Evolutionary conservation across 805 yeast genomes (phyloP).

Genomic region (Kodamaea sagamina): DNA sequence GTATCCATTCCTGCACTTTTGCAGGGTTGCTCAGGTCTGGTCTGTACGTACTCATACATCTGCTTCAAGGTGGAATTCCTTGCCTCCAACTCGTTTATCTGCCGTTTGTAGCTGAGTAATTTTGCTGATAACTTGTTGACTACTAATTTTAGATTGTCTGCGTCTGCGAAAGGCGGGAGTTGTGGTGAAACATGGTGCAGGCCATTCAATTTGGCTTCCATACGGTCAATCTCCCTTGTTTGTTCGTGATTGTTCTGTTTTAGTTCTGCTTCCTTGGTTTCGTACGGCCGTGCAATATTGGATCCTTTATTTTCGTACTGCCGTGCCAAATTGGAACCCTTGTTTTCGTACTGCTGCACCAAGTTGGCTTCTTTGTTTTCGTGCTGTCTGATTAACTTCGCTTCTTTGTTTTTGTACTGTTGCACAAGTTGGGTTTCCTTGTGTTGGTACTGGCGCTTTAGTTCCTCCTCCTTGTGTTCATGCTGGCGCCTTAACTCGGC

Average conservation of each 20-base stretch:
- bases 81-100: slow-evolving; percentile 11
- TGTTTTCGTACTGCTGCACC: background rate
- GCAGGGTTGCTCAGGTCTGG: slow-evolving; percentile 3
- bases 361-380: too few species aligned
- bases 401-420: background rate
- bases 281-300: too few species aligned
- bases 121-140: slow-evolving; percentile 12
- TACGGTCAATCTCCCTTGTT: background rate
- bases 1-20: slow-evolving; percentile 1
- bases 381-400: background rate
- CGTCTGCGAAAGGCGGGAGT: too few species aligned
- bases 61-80: slow-evolving; percentile 11
- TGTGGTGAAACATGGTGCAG: too few species aligned
- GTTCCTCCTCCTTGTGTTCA: background rate
- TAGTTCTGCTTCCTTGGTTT: too few species aligned
- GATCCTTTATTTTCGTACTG: too few species aligned
- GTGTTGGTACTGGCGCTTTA: background rate
- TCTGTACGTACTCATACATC: slow-evolving; percentile 10
- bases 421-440: background rate
- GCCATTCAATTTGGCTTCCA: background rate
- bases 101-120: slow-evolving; percentile 12
- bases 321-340: too few species aligned
- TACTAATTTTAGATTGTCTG: slow-evolving; percentile 5
- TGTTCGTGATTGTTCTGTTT: too few species aligned
- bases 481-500: background rate